Evolutionary conservation across 164 flowering plant genomes (phyloP), one percentile per base, ranked within the genome.

Genomic region (Magnolia sinica): DNA sequence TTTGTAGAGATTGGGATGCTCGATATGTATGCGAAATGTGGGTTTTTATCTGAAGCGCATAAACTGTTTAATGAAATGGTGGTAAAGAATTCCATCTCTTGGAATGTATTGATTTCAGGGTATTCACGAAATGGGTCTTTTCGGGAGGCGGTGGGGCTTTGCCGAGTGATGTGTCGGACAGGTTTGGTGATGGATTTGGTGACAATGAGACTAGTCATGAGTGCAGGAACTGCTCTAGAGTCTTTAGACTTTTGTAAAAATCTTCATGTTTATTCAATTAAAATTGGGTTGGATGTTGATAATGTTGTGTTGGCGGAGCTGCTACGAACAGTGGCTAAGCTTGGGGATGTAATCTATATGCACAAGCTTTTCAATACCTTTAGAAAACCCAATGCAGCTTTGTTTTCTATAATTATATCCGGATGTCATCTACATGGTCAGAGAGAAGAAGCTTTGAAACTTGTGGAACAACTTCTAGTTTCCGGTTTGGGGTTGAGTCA

Each of bases 21-120:
- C 27, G 73, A 76, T 45, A 76, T 76, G 73, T 76, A 76, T 70
- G 78, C 58, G 14, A 76, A 76, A 31, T 76, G 78, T 76, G 78
- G 73, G 13, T 50, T 9, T 27, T 7, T 76, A 51, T 7, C 3
- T 14, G 45, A 69, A 16, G 45, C 78, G 51, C 29, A 20, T 69
- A 18, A 55, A 19, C 50, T 69, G 49, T 76, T 69, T 45, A 31
- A 69, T 58, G 73, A 55, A 59, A 18, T 55, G 10, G 13, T 20
- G 8, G 55, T 24, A 64, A 76, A 69, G 78, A 70, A 55, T 31
- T 64, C 73, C 1, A 50, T 69, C 11, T 76, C 58, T 76, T 76
- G 78, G 78, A 76, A 76, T 69, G 61, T 69, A 16, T 14, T 76
- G 73, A 76, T 76, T 27, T 76, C 78, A 27, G 78, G 78, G 19